A percentile compares a stretch with the other conserved stretches of the same genome.
These are phyloP conservation scores for Cucumis hystrix DNA, from an alignment of 306 rosid species.

Conservation along the genomic window DNA sequence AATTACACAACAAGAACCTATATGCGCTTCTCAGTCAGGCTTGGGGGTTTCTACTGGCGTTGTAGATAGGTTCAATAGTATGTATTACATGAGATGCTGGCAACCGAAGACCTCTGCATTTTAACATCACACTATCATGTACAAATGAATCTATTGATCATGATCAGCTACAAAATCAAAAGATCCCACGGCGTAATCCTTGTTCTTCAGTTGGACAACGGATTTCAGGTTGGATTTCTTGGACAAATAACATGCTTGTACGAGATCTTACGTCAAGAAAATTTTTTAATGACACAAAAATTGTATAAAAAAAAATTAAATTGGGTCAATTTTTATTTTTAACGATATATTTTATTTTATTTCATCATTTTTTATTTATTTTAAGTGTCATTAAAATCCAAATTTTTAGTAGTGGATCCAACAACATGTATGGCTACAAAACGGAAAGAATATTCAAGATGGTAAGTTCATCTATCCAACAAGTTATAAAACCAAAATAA, in stretches of 20 bases:
- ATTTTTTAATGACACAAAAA: too few species aligned
- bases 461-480: background rate
- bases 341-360: too few species aligned
- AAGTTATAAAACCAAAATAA: background rate
- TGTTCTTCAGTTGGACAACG: slow-evolving; percentile 90
- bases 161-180: background rate
- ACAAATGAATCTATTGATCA: background rate
- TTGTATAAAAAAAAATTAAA: too few species aligned
- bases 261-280: too few species aligned
- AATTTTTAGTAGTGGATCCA: too few species aligned
- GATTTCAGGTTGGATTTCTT: slow-evolving; percentile 51
- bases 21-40: slow-evolving; percentile 57
- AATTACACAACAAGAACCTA: slow-evolving; percentile 29
- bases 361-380: too few species aligned
- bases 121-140: background rate
- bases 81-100: slow-evolving; percentile 70
- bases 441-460: background rate
- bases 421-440: slow-evolving; percentile 79
- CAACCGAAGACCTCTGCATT: slow-evolving; percentile 64
- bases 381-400: too few species aligned
- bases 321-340: too few species aligned
- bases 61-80: slow-evolving; percentile 78
- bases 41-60: slow-evolving; percentile 26
- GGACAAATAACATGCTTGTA: slow-evolving; percentile 54
- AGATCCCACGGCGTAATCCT: slow-evolving; percentile 62